Percentiles rank a stretch among this genome's conserved stretches.
Conservation (phyloP, 1,284 basidiomycete genomes). For the Bondarzewia mesenterica region DNA sequence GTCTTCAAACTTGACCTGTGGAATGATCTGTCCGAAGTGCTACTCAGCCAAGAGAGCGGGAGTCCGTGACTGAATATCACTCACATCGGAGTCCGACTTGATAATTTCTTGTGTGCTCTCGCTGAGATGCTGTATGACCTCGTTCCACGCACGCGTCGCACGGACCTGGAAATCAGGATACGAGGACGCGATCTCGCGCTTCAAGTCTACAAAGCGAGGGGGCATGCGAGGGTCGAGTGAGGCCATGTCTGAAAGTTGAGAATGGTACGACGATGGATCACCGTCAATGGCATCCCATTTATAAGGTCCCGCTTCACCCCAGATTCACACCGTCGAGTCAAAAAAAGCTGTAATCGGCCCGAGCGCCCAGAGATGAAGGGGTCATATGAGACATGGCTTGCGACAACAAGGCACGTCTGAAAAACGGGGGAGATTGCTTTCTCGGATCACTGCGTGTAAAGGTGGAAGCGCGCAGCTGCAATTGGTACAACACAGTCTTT, state of each 20-base stretch:
- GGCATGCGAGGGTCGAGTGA: constrained; percentile 17
- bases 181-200: constrained; percentile 42
- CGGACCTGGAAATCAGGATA: constrained; percentile 44
- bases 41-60: neutral
- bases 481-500: no score
- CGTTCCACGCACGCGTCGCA: constrained; percentile 46
- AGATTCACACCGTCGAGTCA: no score
- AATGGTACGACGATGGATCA: no score
- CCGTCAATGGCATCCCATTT: neutral
- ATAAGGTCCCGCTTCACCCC: neutral
- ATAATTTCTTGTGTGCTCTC: constrained; percentile 35
- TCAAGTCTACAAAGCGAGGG: constrained; percentile 43
- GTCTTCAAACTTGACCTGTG: constrained; percentile 52
- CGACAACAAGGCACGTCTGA: no score
- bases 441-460: no score
- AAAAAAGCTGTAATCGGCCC: neutral
- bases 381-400: no score
- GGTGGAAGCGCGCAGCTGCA: no score
- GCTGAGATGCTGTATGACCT: constrained; percentile 44
- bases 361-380: neutral
- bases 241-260: neutral
- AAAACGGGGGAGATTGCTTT: no score
- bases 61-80: constrained; percentile 10
- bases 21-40: constrained; percentile 30
- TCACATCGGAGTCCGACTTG: constrained; percentile 40